Evolutionary conservation across 2,329 filamentous ascomycete genomes (phyloP).

Genomic region (Setomelanomma holmii): DNA sequence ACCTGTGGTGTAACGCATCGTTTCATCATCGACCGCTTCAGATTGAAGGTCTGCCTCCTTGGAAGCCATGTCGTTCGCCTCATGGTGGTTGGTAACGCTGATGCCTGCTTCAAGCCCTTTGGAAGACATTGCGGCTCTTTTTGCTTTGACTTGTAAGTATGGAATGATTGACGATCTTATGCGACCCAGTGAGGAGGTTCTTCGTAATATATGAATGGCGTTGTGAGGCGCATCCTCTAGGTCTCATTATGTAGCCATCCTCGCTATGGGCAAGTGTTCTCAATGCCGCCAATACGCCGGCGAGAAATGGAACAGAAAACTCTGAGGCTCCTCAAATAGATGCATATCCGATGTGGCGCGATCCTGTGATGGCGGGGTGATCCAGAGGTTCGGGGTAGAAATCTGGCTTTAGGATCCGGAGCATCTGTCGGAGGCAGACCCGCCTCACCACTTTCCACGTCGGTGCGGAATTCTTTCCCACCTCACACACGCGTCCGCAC

Average conservation of each 20-base stretch:
- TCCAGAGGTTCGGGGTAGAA: neutral
- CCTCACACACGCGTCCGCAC: neutral
- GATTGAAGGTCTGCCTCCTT: neutral
- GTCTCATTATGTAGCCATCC: too few relatives aligned
- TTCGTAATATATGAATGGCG: neutral
- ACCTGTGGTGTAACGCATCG: constrained; percentile 10
- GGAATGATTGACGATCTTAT: neutral
- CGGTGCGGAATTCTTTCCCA: neutral
- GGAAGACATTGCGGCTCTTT: neutral
- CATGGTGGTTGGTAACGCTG: neutral
- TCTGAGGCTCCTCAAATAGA: neutral
- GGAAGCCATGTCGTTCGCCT: neutral
- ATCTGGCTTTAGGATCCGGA: neutral
- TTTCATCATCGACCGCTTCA: constrained; percentile 9
- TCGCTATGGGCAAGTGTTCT: neutral
- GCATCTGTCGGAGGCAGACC: neutral
- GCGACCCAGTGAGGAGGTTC: neutral
- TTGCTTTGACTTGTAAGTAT: neutral
- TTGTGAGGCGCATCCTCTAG: neutral
- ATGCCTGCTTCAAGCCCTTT: neutral
- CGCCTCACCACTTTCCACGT: neutral
- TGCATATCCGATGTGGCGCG: neutral
- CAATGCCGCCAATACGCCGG: neutral
- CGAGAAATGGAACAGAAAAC: neutral
- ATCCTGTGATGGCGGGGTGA: neutral